These are phyloP conservation scores for Perkinsus olseni DNA, from an alignment of 169 alveolate species.

Conservation along the genomic window DNA sequence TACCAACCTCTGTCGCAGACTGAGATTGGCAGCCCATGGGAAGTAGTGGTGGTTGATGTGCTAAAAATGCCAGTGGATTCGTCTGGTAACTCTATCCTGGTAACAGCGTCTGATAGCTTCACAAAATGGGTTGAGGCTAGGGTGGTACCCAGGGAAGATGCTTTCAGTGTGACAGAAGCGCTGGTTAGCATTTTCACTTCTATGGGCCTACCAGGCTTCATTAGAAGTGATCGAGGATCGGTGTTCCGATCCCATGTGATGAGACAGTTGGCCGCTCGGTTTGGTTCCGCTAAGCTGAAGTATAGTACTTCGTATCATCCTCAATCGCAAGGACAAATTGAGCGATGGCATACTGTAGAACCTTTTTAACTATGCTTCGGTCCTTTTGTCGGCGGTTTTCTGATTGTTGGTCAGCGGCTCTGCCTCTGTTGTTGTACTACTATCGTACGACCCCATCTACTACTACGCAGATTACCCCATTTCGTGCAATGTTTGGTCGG, in stretches of 20 bases:
- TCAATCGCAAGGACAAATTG: neutral
- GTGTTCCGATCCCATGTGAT: neutral
- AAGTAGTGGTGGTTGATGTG: neutral
- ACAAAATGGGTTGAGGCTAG: neutral
- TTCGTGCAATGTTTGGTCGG: neutral
- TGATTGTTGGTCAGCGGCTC: neutral
- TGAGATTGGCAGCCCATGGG: neutral
- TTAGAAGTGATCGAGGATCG: neutral
- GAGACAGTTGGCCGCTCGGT: neutral
- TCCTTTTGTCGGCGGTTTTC: neutral
- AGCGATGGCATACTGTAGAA: neutral
- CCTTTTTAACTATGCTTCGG: neutral
- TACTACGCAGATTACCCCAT: neutral
- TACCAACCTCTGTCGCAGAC: neutral
- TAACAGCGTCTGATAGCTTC: neutral
- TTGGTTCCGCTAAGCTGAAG: neutral
- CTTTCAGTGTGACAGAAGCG: neutral
- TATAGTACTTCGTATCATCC: neutral
- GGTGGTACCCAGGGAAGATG: neutral
- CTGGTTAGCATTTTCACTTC: neutral
- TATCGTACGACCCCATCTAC: neutral
- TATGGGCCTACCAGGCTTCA: neutral
- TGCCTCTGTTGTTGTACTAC: neutral
- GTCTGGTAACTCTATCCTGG: neutral
- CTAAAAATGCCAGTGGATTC: neutral